Base-by-base conservation (phyloP, 306 rosid species). In the Albizia julibrissin region DNA sequence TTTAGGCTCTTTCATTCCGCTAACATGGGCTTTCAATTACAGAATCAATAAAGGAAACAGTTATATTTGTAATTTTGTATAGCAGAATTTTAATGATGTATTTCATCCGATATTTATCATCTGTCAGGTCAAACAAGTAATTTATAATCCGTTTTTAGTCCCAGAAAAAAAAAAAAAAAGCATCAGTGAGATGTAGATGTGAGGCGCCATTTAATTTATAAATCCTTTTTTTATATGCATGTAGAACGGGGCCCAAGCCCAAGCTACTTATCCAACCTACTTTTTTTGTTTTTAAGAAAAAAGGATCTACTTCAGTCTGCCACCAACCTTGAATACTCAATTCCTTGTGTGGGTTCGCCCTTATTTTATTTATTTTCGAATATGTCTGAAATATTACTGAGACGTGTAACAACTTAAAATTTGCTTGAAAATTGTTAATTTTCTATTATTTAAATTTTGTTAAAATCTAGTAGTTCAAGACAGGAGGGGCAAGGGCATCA, bases 1-100 rank as follows among this genome's bases (percentile, higher is more conserved):
- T 82, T 69, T 56, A 58, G 79, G 87, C 78, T 82, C 31, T 81
- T 77, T 42, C 77, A 40, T 43, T 43, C 47, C 76, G 87, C 85
- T 71, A n/a, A 80, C 84, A 24, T 24, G 58, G 33, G 54, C 39
- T 70, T 70, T 70, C 39, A 43, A 42, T 71, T 71, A 43, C 34
- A 71, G n/a, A 24, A 56, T 14, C 39, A 27, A 72, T 72, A 72
- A 72, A 72, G 50, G 24, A 46, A 26, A 14, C 46, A 26, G 61
- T 46, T 72, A 26, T 72, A 72, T 72, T 71, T 72, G 58, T 44
- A 31, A 13, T 52, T 46, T 66, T 34, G 46, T 58, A 75, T 21
- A 37, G 49, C 68, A 58, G 22, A 21, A 22, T n/a, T 39, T 12
- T 39, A 75, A 22, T 59, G 8, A 58, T 47, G 40, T 52, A 54